Conservation (phyloP, 495 filamentous ascomycete genomes). For the Penicillium canescens region DNA sequence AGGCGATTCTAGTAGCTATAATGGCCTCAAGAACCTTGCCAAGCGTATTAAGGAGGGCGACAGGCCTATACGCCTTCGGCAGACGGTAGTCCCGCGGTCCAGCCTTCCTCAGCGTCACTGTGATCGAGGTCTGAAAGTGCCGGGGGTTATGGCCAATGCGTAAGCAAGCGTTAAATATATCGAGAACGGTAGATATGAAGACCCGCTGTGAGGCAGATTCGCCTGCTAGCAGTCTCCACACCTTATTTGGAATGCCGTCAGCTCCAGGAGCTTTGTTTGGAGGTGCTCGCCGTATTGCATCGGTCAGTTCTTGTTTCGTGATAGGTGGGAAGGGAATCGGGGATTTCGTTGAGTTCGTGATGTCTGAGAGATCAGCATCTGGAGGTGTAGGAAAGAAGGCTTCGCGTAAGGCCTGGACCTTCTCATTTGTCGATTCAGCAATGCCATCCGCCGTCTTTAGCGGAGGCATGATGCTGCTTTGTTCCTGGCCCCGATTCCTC, state of each 20-base stretch:
- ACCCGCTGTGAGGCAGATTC: too few species aligned
- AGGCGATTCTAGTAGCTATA: constrained; percentile 13
- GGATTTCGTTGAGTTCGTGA: too few species aligned
- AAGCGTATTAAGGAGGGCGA: constrained; percentile 28
- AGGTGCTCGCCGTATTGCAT: constrained; percentile 14
- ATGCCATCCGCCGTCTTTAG: not conserved
- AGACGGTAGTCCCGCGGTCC: constrained; percentile 15
- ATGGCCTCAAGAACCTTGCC: constrained; percentile 25
- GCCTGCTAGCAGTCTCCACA: too few species aligned
- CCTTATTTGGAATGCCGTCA: constrained; percentile 22
- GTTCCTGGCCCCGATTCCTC: not conserved
- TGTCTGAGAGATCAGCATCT: constrained; percentile 22
- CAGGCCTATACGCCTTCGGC: constrained; percentile 23
- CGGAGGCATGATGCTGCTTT: constrained; percentile 3
- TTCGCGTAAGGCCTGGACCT: constrained; percentile 13
- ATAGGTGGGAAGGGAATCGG: too few species aligned
- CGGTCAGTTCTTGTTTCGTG: not conserved
- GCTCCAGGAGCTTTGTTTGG: constrained; percentile 29
- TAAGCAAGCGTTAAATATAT: too few species aligned
- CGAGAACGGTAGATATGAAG: too few species aligned
- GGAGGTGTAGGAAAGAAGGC: constrained; percentile 27
- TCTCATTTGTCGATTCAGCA: constrained; percentile 10
- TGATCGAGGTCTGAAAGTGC: constrained; percentile 19
- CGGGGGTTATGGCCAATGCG: too few species aligned
- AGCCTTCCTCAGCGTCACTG: constrained; percentile 20